Base-by-base conservation (phyloP, 768 basidiomycete species). In the Chalciporus pseudorubinellus region DNA sequence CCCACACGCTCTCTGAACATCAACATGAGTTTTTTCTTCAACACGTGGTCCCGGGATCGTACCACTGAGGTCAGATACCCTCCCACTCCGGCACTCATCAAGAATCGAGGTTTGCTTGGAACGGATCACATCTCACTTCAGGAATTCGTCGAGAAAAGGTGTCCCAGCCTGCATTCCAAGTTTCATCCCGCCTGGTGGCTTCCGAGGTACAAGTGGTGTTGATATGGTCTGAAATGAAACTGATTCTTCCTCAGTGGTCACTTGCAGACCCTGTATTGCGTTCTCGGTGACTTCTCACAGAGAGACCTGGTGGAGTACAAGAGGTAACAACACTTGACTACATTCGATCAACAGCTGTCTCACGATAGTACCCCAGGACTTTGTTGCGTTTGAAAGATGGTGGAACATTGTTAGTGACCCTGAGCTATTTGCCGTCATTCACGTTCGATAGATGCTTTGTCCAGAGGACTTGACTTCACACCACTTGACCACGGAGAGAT, bases 181-280 rank as follows among this genome's bases (percentile, higher is more conserved):
- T 69, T 71, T 41, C 56, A 42, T 34, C 68, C 69, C 13, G 60
- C 56, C 19, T 69, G 68, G 68, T 69, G 68, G 68, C 63, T 69
- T 48, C 60, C 69, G 13, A 70, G 63, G 68, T 69, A 44, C 44
- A 33, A 26, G 14, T 36, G 34, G 13, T 10, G 18, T 31, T 22
- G 29, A 11, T 11, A 19, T 18, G 39, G 46, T 43, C 19, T 31
- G 46, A 42, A 29, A 19, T n/a, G 40, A 48, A 28, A 29, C 55
- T 69, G 20, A 70, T 44, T 6, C 29, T 45, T 42, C 34, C 21
- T 18, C 41, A 69, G 68, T 50, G 68, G 68, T 21, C 69, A 69
- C 36, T 48, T 70, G 49, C 68, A 69, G 50, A 69, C 68, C 39
- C 48, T 69, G 29, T 69, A 69, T 36, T 71, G 59, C 19, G 61